Evolutionary conservation across 108 stramenopile genomes (phyloP).

Genomic region (Cyclostephanos tholiformis): DNA sequence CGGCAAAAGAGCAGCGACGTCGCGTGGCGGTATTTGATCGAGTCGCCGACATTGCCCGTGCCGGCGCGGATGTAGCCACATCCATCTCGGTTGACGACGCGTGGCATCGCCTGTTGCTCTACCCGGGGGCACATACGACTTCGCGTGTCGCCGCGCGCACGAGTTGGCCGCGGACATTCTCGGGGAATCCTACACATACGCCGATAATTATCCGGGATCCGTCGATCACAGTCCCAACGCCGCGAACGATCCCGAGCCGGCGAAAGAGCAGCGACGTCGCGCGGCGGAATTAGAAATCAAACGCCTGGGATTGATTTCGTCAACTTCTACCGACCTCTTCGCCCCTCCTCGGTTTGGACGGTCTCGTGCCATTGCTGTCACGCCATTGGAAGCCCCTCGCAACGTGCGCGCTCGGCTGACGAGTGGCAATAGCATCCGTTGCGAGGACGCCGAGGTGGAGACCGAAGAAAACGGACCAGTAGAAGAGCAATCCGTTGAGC

Average conservation of each 20-base stretch:
- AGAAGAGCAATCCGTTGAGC: no score
- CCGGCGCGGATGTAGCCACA: no score
- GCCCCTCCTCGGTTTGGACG: background rate
- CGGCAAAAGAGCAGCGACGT: background rate
- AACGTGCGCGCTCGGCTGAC: background rate
- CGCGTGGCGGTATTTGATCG: no score
- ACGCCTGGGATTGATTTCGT: background rate
- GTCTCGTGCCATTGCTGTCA: no score
- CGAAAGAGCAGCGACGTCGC: background rate
- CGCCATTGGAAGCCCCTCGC: background rate
- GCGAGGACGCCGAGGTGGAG: no score
- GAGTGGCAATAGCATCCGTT: no score
- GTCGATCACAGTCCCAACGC: background rate
- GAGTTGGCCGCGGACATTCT: background rate
- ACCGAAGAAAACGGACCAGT: no score
- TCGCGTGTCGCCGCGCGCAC: background rate
- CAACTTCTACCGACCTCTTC: background rate
- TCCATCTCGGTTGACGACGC: background rate
- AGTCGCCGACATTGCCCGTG: no score
- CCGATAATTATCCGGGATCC: background rate
- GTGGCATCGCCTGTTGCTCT: background rate
- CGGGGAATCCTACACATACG: background rate
- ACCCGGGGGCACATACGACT: background rate
- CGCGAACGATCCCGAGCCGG: background rate
- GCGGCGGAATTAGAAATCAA: background rate